Base-by-base conservation (phyloP, 805 yeast species). In the Candida peoriensis region DNA sequence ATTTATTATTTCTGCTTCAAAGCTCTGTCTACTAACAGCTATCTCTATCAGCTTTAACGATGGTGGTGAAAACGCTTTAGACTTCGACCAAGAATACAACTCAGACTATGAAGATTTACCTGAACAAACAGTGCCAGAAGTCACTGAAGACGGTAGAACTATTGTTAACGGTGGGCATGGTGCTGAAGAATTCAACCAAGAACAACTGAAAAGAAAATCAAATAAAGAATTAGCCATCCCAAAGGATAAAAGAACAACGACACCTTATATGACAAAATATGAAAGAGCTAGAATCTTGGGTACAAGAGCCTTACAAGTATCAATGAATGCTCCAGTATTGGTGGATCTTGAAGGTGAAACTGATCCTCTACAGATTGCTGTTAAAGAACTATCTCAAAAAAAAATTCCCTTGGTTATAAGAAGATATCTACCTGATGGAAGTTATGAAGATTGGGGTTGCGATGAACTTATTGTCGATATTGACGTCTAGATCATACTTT, bases 331-430 rank as follows among this genome's bases (percentile, higher is more conserved):
- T 1, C 98, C 98, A 2, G 97, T 93, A 3, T 74, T 93, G 56
- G 98, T 93, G 27, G 98, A 94, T 55, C 76, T 93, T 39, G 99
- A 93, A 64, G 98, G 98, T 55, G 99, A 94, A 61, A 94, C 98
- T 3, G 99, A 93, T 60, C 98, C 99, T 11, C 69, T 93, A 56
- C 96, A 89, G 61, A 93, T 93, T 43, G 97, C 99, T 41, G 82
- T 87, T 86, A 93, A 94, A 62, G 99, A 93, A 62, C 73, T 93
- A 44, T 76, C 95, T 2, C 97, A 93, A 61, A 79, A 85, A 61
- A 93, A 89, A 60, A 88, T 94, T 38, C 99, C 98, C 2, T 72
- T 93, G 52, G 95, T 94, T 30, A 85, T 93, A 32, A 78, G 99
- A 73, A 75, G 99, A 63, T 94, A 87, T 57, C 72, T 93, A 49